Base-by-base conservation (phyloP, 768 basidiomycete species). In the Macrolepiota fuliginosa region DNA sequence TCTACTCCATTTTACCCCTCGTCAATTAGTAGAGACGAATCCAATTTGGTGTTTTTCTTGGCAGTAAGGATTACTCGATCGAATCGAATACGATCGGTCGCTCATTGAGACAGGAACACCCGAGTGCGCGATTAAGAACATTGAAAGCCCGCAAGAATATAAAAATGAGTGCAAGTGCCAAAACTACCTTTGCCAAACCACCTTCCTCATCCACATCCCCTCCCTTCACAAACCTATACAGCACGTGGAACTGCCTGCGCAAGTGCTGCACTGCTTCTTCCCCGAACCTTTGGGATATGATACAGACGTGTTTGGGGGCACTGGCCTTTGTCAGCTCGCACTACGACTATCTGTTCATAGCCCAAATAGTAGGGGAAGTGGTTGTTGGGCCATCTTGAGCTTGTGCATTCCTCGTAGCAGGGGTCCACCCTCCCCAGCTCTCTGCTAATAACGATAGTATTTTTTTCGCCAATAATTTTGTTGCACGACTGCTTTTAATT, bases 341-440 rank as follows among this genome's bases (percentile, higher is more conserved):
- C 67, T 67, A 53, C 70, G 68, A 61, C 69, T 32, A 12, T 81
- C 74, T 83, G 81, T 83, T 84, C 83, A 84, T 84, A 83, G 82
- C 77, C 80, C 76, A 80, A 77, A 81, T 81, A 79, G 79, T 79
- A 76, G 75, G 69, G 32, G 58, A 68, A 77, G 74, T 80, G 72
- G 80, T 78, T 77, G 27, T 71, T 65, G 66, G 25, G 29, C 66
- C 64, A 62, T 37, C 36, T 57, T 58, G 29, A 37, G 29, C 29
- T 32, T 25, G 35, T 39, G 51, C 51, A 58, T 63, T 65, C 53
- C 51, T 25, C 17, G 27, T 56, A 60, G 24, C 29, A 25, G 39
- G 9, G 45, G 9, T 35, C 42, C 37, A 22, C 10, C 24, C 17
- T 53, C 29, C 53, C 13, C 29, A 25, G 17, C 42, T 32, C 40